Conservation (phyloP, 78 protist genomes). For the Dictyostelium purpureum region DNA sequence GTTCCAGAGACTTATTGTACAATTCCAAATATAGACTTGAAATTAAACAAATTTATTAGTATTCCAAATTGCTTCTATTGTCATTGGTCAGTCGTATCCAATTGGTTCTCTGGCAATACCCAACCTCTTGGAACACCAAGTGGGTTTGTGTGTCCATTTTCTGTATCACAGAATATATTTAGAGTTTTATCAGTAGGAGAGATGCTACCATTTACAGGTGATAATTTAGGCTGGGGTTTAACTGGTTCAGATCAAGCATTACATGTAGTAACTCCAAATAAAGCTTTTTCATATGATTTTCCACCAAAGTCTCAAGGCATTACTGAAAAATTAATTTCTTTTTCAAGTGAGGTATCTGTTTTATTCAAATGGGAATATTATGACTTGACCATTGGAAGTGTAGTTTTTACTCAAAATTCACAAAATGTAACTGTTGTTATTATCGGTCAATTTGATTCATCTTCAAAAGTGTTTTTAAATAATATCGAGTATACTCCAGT, state of each 20-base stretch:
- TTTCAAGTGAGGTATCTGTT: neutral
- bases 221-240: conserved; percentile 5
- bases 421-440: neutral
- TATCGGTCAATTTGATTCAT: neutral
- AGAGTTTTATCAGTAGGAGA: neutral
- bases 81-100: neutral
- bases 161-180: neutral
- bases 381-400: neutral
- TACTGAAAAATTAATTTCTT: neutral
- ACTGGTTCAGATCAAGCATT: neutral
- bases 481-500: no score
- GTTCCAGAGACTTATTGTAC: neutral
- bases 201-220: neutral
- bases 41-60: neutral
- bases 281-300: neutral
- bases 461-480: neutral
- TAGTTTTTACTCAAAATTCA: neutral
- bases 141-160: neutral
- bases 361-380: neutral
- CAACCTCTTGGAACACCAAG: neutral
- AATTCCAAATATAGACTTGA: neutral
- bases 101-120: neutral
- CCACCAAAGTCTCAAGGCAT: neutral
- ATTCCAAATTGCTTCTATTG: conserved; percentile 1
- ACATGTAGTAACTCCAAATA: neutral